Conservation (phyloP, 2,329 filamentous ascomycete species). For the Lasiodiplodia gonubiensis region DNA sequence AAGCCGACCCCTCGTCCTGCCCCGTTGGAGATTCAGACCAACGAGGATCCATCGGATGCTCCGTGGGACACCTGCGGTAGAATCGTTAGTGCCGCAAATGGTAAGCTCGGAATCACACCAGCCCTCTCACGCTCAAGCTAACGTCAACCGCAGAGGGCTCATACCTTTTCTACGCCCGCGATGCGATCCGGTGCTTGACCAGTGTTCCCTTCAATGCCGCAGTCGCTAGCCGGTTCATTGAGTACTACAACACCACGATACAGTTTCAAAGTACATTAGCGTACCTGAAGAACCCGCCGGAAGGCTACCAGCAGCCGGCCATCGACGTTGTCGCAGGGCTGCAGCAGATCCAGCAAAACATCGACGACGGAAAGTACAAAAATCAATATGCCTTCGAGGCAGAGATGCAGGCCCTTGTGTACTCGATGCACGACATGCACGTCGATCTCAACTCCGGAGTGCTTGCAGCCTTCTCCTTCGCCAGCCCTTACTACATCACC, state of each 20-base stretch:
- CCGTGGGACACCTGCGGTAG: neutral
- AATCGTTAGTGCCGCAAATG: neutral
- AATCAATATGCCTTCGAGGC: slow-evolving; percentile 49
- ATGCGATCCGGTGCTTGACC: slow-evolving; percentile 50
- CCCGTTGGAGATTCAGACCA: neutral
- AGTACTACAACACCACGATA: slow-evolving; percentile 53
- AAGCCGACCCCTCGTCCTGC: neutral
- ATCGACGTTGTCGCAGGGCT: slow-evolving; percentile 43
- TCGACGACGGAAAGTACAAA: slow-evolving; percentile 38
- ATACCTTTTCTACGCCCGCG: slow-evolving; percentile 31
- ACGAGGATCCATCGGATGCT: neutral
- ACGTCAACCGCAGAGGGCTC: neutral
- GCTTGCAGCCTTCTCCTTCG: slow-evolving; percentile 37
- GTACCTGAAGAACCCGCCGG: slow-evolving; percentile 49
- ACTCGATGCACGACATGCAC: slow-evolving; percentile 43
- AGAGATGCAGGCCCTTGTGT: slow-evolving; percentile 42
- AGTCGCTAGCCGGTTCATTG: slow-evolving; percentile 51
- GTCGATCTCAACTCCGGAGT: slow-evolving; percentile 37
- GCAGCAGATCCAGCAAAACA: slow-evolving; percentile 36
- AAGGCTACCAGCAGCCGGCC: slow-evolving; percentile 49
- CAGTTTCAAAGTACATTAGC: slow-evolving; percentile 53
- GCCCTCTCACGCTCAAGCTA: neutral
- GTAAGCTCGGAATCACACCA: neutral
- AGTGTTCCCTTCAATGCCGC: slow-evolving; percentile 54
- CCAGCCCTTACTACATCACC: slow-evolving; percentile 36